Evolutionary conservation across 139 green algal genomes (phyloP), one percentile per base, ranked within the genome.

Genomic region (Ettlia oleoabundans): DNA sequence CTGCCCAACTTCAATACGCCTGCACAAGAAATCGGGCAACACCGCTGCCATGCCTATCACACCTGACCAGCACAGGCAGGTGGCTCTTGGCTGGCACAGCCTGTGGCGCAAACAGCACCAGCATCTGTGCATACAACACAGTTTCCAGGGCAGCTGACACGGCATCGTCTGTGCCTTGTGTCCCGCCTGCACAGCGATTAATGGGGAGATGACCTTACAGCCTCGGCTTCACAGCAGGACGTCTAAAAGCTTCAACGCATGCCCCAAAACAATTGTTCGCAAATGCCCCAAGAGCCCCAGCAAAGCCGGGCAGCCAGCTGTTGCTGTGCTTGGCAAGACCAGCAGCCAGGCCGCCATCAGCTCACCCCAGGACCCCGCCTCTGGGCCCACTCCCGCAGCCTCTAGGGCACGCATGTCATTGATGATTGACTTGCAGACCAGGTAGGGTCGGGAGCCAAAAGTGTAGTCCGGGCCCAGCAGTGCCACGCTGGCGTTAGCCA

Each of bases 41-140:
- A 58, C 42, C 26, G 68, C 62, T 65, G 38, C 6, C 35, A 63
- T 64, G 68, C 32, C 18, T 7, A 42, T 19, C 42, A 10, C 84
- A 40, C 65, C 76, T 76, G 81, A 94, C 87, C 40, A 98, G 88
- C 69, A 93, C 85, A 26, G 86, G 85, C 47, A 97, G 66, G 85
- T 97, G 91, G 37, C 87, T 85, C 32, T 72, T 51, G 2, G 91
- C 82, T 7, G 91, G 89, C 47, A 97, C 87, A 5, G 95, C 94
- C 28, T 95, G 83, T 2, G 96, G 95, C 2, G 95, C 94, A 86
- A 98, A 99, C 40, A 99, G 89, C 24, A 97, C 88, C 35, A 98
- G 90, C 90, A 98, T 95, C 89, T 98, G 96, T 13, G 92, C 91
- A 86, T 97, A 99, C 76, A 97, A 89, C 53, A 99, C 96, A 28